Evolutionary conservation across 495 filamentous ascomycete species (phyloP), one percentile per base, ranked within the genome.

Genomic region (Ramalina intermedia): DNA sequence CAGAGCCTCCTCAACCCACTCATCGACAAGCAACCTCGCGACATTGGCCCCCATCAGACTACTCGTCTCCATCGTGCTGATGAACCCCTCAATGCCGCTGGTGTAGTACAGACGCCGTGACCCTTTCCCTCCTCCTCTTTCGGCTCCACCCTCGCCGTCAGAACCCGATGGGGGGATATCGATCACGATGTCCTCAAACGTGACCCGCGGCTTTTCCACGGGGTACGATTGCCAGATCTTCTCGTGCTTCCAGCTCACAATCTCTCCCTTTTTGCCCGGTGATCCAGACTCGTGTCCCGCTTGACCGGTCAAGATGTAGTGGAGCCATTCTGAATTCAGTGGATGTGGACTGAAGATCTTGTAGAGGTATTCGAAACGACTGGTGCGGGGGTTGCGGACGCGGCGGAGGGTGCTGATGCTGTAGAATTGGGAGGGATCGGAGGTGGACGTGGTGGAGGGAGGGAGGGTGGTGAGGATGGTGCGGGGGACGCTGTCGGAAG

Each of bases 11-110:
- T 37, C 48, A 36, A 37, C 37, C 72, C 76, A 81, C 36, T 73
- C 78, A 55, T 88, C 74, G 4, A 82, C 69, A 43, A 96, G 74
- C 37, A 96, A 66, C 23, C 72, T 71, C 12, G 91, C 91, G 36
- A 96, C 83, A 66, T 98, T 96, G 73, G 79, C 89, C 0, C 91
- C 91, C 90, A 94, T 94, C 57, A 96, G 62, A 0, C 83, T 81
- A 61, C 83, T 96, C 7, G 93, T 99, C 71, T 99, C 91, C 91
- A 99, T 99, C 0, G 91, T 95, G 13, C 80, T 87, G 50, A 96
- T 94, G 57, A 98, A 96, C 55, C 80, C 82, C 66, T 98, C 91
- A 46, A 96, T 94, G 0, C 84, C 90, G 38, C 83, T 80, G 0
- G 91, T 96, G 61, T 98, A 96, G 75, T 85, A 96, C 12, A 96